Percentiles rank a stretch among this genome's conserved stretches.
Evolutionary conservation across 2,329 filamentous ascomycete genomes (phyloP).

Genomic region (Rhytidhysteron rufulum): DNA sequence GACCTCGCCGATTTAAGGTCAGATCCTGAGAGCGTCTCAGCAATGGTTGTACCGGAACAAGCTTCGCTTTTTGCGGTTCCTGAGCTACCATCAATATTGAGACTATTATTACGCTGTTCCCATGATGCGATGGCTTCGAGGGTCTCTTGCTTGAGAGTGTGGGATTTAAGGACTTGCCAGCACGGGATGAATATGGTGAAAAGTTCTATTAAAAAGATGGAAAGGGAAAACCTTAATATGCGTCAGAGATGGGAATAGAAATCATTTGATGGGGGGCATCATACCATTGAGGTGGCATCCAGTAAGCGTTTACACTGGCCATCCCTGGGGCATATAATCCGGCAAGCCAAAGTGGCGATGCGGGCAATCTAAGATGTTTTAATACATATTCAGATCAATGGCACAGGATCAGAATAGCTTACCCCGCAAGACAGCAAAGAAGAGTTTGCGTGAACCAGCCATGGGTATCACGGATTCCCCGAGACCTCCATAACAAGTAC

Average conservation of each 20-base stretch:
- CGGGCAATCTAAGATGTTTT: constrained; percentile 27
- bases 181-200: constrained; percentile 29
- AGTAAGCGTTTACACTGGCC: constrained; percentile 17
- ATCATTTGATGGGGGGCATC: neutral
- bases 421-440: constrained; percentile 30
- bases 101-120: constrained; percentile 24
- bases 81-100: constrained; percentile 4
- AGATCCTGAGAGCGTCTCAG: too few relatives aligned
- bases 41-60: constrained; percentile 15
- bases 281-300: constrained; percentile 24
- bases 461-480: constrained; percentile 29
- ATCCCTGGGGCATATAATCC: constrained; percentile 29
- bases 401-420: constrained; percentile 4
- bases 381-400: too few relatives aligned
- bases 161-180: constrained; percentile 22
- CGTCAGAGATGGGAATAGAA: neutral
- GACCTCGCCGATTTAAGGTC: constrained; percentile 6
- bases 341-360: constrained; percentile 30
- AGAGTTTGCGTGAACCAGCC: constrained; percentile 31
- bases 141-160: constrained; percentile 27
- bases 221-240: constrained; percentile 17
- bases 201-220: constrained; percentile 29
- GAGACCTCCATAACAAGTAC: constrained; percentile 31
- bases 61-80: constrained; percentile 12
- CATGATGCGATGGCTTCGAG: constrained; percentile 29